Base-by-base conservation (phyloP, 1,139 yeast genomes). In the Suhomyces coccinellae region DNA sequence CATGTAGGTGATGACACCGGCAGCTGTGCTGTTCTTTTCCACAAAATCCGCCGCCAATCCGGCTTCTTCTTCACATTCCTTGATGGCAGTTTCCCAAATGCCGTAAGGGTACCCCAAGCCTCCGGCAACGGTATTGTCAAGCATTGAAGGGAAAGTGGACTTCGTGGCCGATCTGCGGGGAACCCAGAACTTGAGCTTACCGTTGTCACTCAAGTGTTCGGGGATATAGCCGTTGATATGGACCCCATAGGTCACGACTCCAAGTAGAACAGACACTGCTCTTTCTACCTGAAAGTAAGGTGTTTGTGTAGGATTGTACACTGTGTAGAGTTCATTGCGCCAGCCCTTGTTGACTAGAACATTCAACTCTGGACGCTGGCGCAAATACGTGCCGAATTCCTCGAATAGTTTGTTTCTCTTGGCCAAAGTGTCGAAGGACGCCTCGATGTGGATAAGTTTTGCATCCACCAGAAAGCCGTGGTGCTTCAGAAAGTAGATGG, bases 91-190 rank as follows among this genome's bases (percentile, higher is more conserved):
- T 40, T 88, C 96, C 59, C 73, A 69, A 2, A 85, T 67, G 0
- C 93, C 90, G 53, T 80, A 71, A 0, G 96, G 97, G 59, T 84
- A 75, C 0, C 96, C 97, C 16, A 93, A 61, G 0, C 99, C 99
- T 1, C 99, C 99, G 0, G 97, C 99, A 6, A 93, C 88, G 1
- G 95, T 88, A 60, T 91, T 93, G 62, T 93, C 99, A 36, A 90
- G 75, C 87, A 82, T 85, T 0, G 88, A 86, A 0, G 99, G 98
- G 67, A 82, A 90, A 0, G 98, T 93, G 14, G 87, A 85, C 60
- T 93, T 93, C 1, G 82, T 75, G 12, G 70, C 61, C 0, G 97
- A 78, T 52, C 99, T 72, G 50, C 88, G 71, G 0, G 99, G 97
- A 6, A 91, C 75, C 98, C 98, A 93, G 46, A 93, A 58, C 56